phyloP scores from a whole-genome alignment of 768 basidiomycete genomes.

The Rossbeevera mucosa region DNA sequence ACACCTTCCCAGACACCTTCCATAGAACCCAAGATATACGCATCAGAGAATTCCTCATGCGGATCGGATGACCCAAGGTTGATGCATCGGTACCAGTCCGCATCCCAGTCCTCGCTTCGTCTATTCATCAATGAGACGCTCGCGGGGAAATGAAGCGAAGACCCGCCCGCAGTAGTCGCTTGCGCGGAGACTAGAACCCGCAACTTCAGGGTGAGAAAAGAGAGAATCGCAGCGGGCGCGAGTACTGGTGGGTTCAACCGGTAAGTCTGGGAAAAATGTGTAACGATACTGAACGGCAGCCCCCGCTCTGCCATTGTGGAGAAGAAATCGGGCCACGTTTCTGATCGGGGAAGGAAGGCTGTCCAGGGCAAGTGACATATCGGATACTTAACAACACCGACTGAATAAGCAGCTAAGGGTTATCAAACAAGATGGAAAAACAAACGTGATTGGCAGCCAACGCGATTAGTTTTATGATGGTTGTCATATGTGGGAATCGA shows the following conservation, averaged over 20 bases:
- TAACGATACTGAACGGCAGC: conserved; percentile 21
- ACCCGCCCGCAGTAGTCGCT: neutral
- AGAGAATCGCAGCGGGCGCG: conserved; percentile 67
- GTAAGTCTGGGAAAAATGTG: conserved; percentile 44
- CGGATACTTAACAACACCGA: conserved; percentile 48
- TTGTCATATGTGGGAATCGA: conserved; percentile 42
- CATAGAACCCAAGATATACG: conserved; percentile 61
- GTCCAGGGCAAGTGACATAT: conserved; percentile 56
- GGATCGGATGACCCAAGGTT: conserved; percentile 32
- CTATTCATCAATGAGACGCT: conserved; percentile 10
- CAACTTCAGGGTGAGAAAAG: conserved; percentile 54
- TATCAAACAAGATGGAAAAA: conserved; percentile 21
- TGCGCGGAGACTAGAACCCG: conserved; percentile 11
- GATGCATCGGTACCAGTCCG: conserved; percentile 62
- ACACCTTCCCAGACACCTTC: conserved; percentile 80
- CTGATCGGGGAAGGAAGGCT: conserved; percentile 43
- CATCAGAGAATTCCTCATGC: conserved; percentile 35
- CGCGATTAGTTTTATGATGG: conserved; percentile 56
- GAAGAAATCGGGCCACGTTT: conserved; percentile 53
- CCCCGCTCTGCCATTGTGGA: conserved; percentile 21
- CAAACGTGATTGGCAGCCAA: conserved; percentile 61
- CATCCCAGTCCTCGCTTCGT: conserved; percentile 57
- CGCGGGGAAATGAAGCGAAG: conserved; percentile 14
- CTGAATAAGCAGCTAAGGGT: conserved; percentile 2
- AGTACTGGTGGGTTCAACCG: conserved; percentile 55